Base-by-base conservation (phyloP, 768 basidiomycete genomes). In the Mycena haematopus region DNA sequence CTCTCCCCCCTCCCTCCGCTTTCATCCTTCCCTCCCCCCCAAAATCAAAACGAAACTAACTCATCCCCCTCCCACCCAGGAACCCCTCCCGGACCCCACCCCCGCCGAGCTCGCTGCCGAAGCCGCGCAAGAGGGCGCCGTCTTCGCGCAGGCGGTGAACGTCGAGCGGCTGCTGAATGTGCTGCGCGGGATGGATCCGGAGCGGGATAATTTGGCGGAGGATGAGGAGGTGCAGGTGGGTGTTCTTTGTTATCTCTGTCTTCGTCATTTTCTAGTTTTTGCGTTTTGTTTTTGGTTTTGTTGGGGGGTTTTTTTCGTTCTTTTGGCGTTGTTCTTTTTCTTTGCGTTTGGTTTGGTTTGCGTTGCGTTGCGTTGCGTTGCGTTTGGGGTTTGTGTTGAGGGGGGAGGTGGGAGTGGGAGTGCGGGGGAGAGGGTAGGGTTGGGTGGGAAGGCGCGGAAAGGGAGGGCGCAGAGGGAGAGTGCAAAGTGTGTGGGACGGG, bases 141-240 rank as follows among this genome's bases (percentile, higher is more conserved):
- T 99, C 2, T 99, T 99, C 69, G 79, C 88, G 0, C 91, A 95
- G 69, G 92, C 92, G 5, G 89, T 86, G 1, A 89, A 90, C 69
- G 92, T 97, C 22, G 95, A 97, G 74, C 84, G 84, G 55, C 72
- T 97, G 58, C 74, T 96, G 59, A 84, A 79, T 31, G 86, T 94
- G 83, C 81, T 99, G 25, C 80, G 90, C 31, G 76, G 80, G 6
- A 75, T 93, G 71, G 93, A 96, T 71, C 84, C 90, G 19, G 77
- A 89, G 65, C 57, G 66, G 6, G 92, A 95, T 68, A 91, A 91
- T 70, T 76, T 96, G 36, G 94, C 94, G 0, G 95, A 97, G 70
- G 89, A 94, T 63, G 93, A 96, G 65, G 95, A 96, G 71, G 89
- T 97, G 52, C 83, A 84, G 82, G 93, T 93, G 57, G 17, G 78